Evolutionary conservation across 768 basidiomycete genomes (phyloP), one percentile per base, ranked within the genome.

Genomic region (Cystobasidium ongulense): DNA sequence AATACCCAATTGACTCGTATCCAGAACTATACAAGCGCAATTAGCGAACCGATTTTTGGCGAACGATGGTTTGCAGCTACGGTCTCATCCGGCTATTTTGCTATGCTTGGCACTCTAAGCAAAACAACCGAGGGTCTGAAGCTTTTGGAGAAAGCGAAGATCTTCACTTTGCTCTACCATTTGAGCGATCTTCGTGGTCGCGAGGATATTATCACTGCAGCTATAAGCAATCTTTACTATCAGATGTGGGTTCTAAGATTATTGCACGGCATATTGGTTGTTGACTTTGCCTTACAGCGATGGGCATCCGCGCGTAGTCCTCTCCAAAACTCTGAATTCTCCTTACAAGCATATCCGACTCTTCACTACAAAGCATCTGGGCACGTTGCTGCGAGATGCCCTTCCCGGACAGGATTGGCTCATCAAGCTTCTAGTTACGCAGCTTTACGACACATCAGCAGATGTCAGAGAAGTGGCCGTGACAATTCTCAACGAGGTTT

Each of bases 151-250:
- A 90, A 90, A 77, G 89, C 89, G 81, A 90, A 90, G 78, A 86
- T 97, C 31, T 98, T 97, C 81, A 98, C 93, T 0, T 89, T 91
- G 0, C 94, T 98, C 81, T 98, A 98, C 80, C 94, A 93, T 79
- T 82, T 98, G 53, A 91, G 89, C 78, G 96, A 98, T 79, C 84
- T 97, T 39, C 85, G 89, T 29, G 90, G 89, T 81, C 85, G 96
- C 41, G 93, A 97, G 79, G 94, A 98, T 79, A 84, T 99, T 54
- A 90, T 94, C 73, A 91, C 89, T 77, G 88, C 87, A 1, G 91
- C 96, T 76, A 89, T 97, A 43, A 91, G 92, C 78, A 90, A 90
- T 76, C 83, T 96, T 41, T 92, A 97, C 80, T 99, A 97, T 75
- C 46, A 61, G 33, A n/a, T 53, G 77, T 77, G 21, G 53, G 71